Conservation (phyloP, 1,284 basidiomycete genomes). For the Violaceomyces palustris region DNA sequence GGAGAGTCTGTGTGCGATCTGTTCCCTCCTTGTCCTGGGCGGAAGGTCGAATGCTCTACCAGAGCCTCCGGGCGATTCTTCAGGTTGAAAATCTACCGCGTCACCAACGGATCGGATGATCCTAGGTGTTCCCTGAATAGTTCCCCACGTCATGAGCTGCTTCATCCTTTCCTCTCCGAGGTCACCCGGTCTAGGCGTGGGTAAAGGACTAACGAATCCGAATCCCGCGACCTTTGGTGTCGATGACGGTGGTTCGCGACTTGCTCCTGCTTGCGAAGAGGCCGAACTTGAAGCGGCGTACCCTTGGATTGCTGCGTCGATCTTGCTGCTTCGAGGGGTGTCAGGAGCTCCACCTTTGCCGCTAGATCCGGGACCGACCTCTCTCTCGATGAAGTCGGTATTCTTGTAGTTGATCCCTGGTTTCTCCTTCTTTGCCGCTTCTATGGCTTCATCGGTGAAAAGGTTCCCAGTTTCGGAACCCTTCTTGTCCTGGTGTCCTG, state of each 20-base stretch:
- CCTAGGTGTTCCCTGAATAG: background rate
- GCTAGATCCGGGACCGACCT: conserved; percentile 5
- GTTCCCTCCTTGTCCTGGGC: conserved; percentile 2
- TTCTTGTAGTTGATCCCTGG: background rate
- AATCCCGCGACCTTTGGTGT: conserved; percentile 37
- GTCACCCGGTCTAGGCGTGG: conserved; percentile 8
- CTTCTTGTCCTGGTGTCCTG: background rate
- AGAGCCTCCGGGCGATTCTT: too few relatives aligned
- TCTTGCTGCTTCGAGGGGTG: conserved; percentile 35
- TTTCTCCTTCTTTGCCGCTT: background rate
- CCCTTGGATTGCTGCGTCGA: conserved; percentile 41
- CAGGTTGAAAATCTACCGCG: background rate
- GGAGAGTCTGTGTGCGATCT: conserved; percentile 5
- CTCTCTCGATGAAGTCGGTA: conserved; percentile 1
- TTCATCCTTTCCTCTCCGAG: conserved; percentile 6
- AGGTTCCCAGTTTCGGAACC: background rate
- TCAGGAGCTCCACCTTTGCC: conserved; percentile 4
- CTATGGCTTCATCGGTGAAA: conserved; percentile 1
- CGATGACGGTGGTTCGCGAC: background rate
- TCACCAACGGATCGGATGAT: background rate
- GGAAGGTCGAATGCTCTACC: conserved; percentile 8
- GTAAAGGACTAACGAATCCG: conserved; percentile 34
- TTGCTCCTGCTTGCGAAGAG: background rate
- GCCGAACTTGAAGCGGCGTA: conserved; percentile 3
- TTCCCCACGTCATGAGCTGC: conserved; percentile 5